Base-by-base conservation (phyloP, 257 asterid genomes). In the Paulownia fortunei region DNA sequence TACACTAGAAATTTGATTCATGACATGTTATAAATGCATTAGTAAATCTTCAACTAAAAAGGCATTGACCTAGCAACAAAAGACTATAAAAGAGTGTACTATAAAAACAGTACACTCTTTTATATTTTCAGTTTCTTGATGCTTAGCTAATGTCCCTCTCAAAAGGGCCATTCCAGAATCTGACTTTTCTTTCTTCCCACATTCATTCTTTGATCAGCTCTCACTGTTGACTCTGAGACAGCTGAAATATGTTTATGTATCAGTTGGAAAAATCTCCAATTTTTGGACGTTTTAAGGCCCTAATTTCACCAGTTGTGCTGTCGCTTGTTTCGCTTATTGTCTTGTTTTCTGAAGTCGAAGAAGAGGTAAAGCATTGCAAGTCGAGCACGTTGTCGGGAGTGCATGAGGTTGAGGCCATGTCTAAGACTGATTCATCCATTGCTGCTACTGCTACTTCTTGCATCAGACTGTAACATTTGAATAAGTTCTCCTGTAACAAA, bases 351-450 rank as follows among this genome's bases (percentile, higher is more conserved):
- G 84, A 76, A 65, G 73, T 67, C 24, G 80, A 81, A 26, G 80
- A 81, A 26, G 82, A 11, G 69, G 69, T 72, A 13, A 69, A 71
- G 63, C 54, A 71, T 12, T 67, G 75, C 66, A 79, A 15, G 54
- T 83, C 83, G 30, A 86, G 86, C 61, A 86, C 86, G 34, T 79
- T 81, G 13, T 75, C 72, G 34, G 90, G 87, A n/a, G 86, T 86
- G 69, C 69, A 59, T 2, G 82, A 73, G 82, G 82, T 74, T 47
- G 87, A 80, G 12, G n/a, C 65, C 59, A 60, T 58, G 2, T 78
- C 82, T 3, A 81, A 27, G 4, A 56, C 42, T 49, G 85, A 79
- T 26, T 81, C 80, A 11, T 77, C 81, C 69, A 41, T 82, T 51
- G 72, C 79, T 39, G 72, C 81, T 39, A 72, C 79, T 39, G 72